phyloP scores from a whole-genome alignment of 2,329 filamentous ascomycete genomes.

The Neonectria magnoliae region DNA sequence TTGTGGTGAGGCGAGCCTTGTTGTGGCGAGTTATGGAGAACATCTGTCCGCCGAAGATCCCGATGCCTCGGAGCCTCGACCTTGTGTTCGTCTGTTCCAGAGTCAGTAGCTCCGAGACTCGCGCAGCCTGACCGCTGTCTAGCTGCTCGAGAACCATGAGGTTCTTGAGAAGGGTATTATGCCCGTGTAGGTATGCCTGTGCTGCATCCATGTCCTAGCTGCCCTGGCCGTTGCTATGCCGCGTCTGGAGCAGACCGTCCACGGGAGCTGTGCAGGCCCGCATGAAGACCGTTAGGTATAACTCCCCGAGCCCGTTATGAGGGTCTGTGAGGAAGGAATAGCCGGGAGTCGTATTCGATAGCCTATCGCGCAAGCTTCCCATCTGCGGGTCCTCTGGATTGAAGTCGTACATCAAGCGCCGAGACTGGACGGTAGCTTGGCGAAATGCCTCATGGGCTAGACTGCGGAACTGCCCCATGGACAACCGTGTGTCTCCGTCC shows the following conservation, averaged over 20 bases:
- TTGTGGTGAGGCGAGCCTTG: not conserved
- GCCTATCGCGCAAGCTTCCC: not conserved
- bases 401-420: conserved; percentile 4
- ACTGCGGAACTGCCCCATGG: not conserved
- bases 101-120: conserved; percentile 10
- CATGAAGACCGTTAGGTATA: conserved; percentile 2
- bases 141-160: conserved; percentile 7
- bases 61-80: not conserved
- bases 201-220: conserved; percentile 2
- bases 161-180: not conserved
- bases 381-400: not conserved
- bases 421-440: not conserved
- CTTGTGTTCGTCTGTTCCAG: not conserved
- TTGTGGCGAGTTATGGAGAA: not conserved
- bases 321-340: conserved; percentile 15
- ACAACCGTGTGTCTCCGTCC: not conserved
- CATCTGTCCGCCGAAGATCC: not conserved
- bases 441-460: not conserved
- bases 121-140: not conserved
- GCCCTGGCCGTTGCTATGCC: not conserved
- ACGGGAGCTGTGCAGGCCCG: conserved; percentile 3
- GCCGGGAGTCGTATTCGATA: conserved; percentile 4
- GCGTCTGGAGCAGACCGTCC: not conserved
- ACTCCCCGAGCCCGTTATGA: not conserved
- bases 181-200: conserved; percentile 6